A percentile compares a stretch with the other conserved stretches of the same genome.
These are phyloP conservation scores for Pseudogymnoascus sp. DNA, from an alignment of 2,329 filamentous ascomycete genomes.

Conservation along the genomic window DNA sequence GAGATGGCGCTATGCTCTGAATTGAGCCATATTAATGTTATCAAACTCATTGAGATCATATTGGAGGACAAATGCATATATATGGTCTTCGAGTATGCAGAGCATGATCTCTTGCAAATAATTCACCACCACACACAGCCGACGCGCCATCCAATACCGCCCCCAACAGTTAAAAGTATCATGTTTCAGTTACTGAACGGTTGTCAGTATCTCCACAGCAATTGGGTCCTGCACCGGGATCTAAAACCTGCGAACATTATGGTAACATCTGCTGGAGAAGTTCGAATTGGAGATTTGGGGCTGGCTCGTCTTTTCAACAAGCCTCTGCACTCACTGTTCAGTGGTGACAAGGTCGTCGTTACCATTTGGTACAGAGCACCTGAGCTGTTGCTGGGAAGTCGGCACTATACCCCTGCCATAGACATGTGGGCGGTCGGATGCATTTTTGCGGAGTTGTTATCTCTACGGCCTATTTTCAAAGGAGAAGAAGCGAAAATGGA, in stretches of 20 bases:
- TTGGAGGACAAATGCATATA: conserved; percentile 98
- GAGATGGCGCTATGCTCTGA: conserved; percentile 98
- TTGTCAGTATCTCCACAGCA: conserved; percentile 86
- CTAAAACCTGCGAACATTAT: conserved; percentile 98
- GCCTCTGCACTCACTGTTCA: conserved; percentile 82
- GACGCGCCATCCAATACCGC: conserved; percentile 78
- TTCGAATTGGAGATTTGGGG: conserved; percentile 92
- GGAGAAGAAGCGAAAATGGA: conserved; percentile 99
- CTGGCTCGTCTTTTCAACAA: conserved; percentile 91
- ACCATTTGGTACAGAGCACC: conserved; percentile 99
- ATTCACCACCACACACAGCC: conserved; percentile 94
- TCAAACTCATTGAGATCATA: conserved; percentile 88
- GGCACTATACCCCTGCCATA: conserved; percentile 95
- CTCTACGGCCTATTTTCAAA: conserved; percentile 90
- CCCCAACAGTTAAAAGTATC: conserved; percentile 82
- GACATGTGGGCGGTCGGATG: conserved; percentile 97
- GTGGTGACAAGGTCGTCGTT: conserved; percentile 94
- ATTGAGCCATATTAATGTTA: conserved; percentile 79
- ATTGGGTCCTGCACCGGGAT: conserved; percentile 96
- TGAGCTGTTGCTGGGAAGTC: conserved; percentile 80
- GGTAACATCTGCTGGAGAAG: conserved; percentile 81
- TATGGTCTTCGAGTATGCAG: conserved; percentile 98
- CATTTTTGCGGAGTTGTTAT: conserved; percentile 91
- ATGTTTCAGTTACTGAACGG: conserved; percentile 95
- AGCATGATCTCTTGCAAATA: conserved; percentile 94